Evolutionary conservation across 2,329 filamentous ascomycete genomes (phyloP).

Genomic region (Ophiostoma quercus): DNA sequence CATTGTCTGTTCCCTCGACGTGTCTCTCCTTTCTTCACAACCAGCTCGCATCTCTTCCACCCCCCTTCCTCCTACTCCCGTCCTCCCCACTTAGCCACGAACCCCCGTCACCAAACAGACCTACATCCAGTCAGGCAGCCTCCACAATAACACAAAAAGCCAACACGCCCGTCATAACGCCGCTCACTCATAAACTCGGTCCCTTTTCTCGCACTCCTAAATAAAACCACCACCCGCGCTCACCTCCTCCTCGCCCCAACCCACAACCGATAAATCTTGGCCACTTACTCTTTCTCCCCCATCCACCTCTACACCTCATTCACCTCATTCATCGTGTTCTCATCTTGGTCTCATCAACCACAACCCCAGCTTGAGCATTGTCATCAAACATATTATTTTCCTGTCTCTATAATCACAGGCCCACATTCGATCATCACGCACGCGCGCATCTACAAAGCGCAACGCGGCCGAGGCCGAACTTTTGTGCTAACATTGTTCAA

Average conservation of each 20-base stretch:
- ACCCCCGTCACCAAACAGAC: slow-evolving; percentile 20
- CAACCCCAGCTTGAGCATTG: neutral
- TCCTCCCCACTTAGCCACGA: slow-evolving; percentile 27
- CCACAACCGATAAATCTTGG: slow-evolving; percentile 15
- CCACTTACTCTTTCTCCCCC: neutral
- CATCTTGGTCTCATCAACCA: neutral
- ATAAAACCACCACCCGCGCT: neutral
- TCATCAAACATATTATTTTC: neutral
- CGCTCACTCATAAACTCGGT: slow-evolving; percentile 13
- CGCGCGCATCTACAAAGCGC: neutral
- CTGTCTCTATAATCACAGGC: neutral
- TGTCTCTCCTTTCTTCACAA: slow-evolving; percentile 12
- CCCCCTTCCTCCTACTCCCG: slow-evolving; percentile 14
- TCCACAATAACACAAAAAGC: slow-evolving; percentile 24
- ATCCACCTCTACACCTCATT: neutral
- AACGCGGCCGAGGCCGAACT: neutral
- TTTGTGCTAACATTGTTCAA: neutral
- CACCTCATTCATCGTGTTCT: neutral
- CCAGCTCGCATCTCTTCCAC: slow-evolving; percentile 9
- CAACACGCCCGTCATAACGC: slow-evolving; percentile 23
- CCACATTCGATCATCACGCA: neutral
- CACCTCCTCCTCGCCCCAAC: slow-evolving; percentile 13
- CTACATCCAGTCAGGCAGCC: slow-evolving; percentile 18
- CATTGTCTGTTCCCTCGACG: neutral
- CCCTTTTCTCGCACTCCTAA: neutral